Evolutionary conservation across 202 grass and related monocot genomes (phyloP).

Genomic region (Musa balbisiana): DNA sequence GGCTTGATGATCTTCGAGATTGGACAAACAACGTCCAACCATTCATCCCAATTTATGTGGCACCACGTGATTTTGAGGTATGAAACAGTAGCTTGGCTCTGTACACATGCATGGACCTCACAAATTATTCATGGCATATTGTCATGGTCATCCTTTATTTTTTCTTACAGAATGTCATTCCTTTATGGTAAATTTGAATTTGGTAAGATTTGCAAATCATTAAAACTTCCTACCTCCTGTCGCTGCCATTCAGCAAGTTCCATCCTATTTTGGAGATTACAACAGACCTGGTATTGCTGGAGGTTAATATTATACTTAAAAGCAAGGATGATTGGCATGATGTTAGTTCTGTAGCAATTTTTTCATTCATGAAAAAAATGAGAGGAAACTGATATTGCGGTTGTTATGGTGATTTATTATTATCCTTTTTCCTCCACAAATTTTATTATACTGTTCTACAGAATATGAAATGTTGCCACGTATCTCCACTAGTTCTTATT

Average conservation of each 20-base stretch:
- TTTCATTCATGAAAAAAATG: neutral
- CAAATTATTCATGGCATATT: neutral
- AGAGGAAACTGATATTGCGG: neutral
- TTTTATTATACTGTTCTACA: neutral
- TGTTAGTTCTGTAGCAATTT: neutral
- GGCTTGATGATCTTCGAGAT: slow-evolving; percentile 89
- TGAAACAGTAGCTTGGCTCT: neutral
- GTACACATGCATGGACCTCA: neutral
- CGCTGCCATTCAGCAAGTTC: neutral
- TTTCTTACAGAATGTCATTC: no score
- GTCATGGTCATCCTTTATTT: neutral
- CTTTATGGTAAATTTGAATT: neutral
- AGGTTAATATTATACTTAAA: neutral
- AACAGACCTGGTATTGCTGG: neutral
- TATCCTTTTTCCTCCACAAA: neutral
- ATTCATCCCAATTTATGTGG: slow-evolving; percentile 75
- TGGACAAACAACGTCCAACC: slow-evolving; percentile 94
- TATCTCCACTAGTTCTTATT: neutral
- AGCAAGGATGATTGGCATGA: neutral
- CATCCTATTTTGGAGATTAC: neutral
- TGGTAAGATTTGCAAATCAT: neutral
- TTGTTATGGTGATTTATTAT: neutral
- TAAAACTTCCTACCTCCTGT: neutral
- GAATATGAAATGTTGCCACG: neutral
- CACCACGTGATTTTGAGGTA: slow-evolving; percentile 78